Percentiles rank a stretch among this genome's conserved stretches.
Evolutionary conservation across 2,329 filamentous ascomycete species (phyloP).

Genomic region (Polytolypa hystricis): DNA sequence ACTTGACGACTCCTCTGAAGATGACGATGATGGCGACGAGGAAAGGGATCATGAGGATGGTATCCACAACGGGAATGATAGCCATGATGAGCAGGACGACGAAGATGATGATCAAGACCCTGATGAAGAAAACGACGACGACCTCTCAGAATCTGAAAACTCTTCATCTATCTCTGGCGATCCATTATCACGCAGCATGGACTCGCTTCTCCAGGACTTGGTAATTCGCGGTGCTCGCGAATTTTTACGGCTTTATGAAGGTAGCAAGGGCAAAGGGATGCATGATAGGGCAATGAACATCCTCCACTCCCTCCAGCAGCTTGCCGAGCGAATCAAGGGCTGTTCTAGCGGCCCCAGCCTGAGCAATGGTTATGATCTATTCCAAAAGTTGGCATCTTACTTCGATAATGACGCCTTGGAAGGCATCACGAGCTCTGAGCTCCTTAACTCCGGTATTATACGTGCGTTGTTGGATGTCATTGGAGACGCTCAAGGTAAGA

Average conservation of each 20-base stretch:
- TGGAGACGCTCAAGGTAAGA: constrained; percentile 40
- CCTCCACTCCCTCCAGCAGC: constrained; percentile 56
- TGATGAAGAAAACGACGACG: constrained; percentile 33
- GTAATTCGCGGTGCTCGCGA: constrained; percentile 68
- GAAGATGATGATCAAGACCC: constrained; percentile 39
- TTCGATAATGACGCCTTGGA: constrained; percentile 84
- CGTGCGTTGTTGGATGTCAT: constrained; percentile 73
- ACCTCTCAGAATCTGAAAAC: constrained; percentile 57
- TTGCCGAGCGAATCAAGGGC: constrained; percentile 60
- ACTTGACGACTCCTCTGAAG: constrained; percentile 26
- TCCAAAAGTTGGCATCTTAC: constrained; percentile 64
- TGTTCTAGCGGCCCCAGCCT: constrained; percentile 50
- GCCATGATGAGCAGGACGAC: constrained; percentile 42
- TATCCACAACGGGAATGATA: constrained; percentile 34
- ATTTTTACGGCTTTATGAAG: constrained; percentile 76
- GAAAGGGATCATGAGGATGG: constrained; percentile 42
- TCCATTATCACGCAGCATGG: constrained; percentile 25
- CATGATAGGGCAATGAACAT: constrained; percentile 70
- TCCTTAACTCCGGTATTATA: constrained; percentile 83
- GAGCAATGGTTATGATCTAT: constrained; percentile 52
- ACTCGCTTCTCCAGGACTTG: constrained; percentile 52
- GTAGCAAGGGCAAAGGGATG: constrained; percentile 60
- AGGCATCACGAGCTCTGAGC: constrained; percentile 89
- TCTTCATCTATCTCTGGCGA: constrained; percentile 45
- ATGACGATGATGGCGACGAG: constrained; percentile 25